phyloP scores from a whole-genome alignment of 805 yeast species.

The Myxozyma nipponensis region DNA sequence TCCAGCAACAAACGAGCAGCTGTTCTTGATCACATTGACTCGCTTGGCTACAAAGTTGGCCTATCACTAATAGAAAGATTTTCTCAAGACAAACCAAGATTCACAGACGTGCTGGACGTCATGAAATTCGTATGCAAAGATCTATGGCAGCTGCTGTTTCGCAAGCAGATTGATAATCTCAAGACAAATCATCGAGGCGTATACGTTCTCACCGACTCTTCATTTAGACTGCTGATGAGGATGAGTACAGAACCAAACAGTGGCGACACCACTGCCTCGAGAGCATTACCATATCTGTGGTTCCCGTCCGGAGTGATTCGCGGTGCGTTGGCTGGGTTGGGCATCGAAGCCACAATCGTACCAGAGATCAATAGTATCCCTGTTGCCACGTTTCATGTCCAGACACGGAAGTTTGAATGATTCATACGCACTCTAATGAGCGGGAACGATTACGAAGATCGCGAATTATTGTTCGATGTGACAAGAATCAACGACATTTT shows the following conservation, averaged over 20 bases:
- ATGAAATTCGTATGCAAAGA: constrained; percentile 93
- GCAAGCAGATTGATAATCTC: constrained; percentile 86
- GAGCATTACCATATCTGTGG: constrained; percentile 52
- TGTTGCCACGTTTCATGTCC: constrained; percentile 67
- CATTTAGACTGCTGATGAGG: constrained; percentile 51
- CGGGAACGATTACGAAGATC: too few relatives aligned
- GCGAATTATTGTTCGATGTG: too few relatives aligned
- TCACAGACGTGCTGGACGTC: constrained; percentile 66
- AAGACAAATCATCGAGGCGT: constrained; percentile 89
- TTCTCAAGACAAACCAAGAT: constrained; percentile 43
- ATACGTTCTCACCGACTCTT: constrained; percentile 69
- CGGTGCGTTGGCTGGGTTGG: constrained; percentile 67
- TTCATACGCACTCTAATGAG: too few relatives aligned
- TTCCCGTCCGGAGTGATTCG: constrained; percentile 73
- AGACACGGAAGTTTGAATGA: constrained; percentile 41
- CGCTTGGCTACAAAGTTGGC: constrained; percentile 69
- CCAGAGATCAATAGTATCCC: constrained; percentile 65
- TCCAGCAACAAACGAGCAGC: constrained; percentile 1
- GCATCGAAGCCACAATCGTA: constrained; percentile 58
- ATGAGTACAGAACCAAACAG: constrained; percentile 43
- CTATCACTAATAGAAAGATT: constrained; percentile 48
- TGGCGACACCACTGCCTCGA: constrained; percentile 34
- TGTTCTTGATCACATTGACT: constrained; percentile 53
- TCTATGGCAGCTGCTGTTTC: constrained; percentile 76
- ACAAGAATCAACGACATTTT: too few relatives aligned